Percentiles rank a stretch among this genome's conserved stretches.
These are phyloP conservation scores for Babesia bovis DNA, from an alignment of 169 alveolate species.

Conservation along the genomic window DNA sequence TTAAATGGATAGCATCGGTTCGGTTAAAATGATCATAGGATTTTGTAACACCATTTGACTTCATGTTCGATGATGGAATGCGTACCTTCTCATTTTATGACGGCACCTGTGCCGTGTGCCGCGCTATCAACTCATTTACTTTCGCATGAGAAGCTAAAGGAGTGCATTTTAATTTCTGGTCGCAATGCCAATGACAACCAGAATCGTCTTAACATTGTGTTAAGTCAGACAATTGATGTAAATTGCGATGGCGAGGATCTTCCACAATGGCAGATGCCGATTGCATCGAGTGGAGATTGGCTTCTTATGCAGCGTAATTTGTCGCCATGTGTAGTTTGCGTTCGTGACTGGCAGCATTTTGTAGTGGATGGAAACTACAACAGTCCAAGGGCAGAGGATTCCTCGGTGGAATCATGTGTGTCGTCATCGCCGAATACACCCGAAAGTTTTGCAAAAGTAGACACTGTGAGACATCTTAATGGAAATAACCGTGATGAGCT, in stretches of 20 bases:
- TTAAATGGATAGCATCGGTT: no score
- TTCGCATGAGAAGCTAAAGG: conserved; percentile 14
- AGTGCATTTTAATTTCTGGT: conserved; percentile 20
- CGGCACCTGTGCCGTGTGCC: conserved; percentile 60
- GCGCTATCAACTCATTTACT: conserved; percentile 21
- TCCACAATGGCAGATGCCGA: conserved; percentile 4
- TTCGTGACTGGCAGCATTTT: conserved; percentile 58
- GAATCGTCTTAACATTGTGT: conserved; percentile 30
- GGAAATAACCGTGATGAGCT: neutral
- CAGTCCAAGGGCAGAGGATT: conserved; percentile 7
- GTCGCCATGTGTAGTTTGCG: conserved; percentile 53
- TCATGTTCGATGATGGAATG: conserved; percentile 45
- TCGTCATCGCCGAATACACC: neutral
- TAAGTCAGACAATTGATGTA: neutral
- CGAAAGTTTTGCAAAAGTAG: neutral
- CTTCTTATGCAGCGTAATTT: conserved; percentile 9
- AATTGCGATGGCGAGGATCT: neutral
- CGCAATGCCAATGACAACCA: conserved; percentile 8
- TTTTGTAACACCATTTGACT: no score
- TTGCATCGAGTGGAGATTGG: conserved; percentile 27
- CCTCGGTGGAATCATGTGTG: neutral
- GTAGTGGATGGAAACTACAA: conserved; percentile 25
- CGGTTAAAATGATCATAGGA: no score
- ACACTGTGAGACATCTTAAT: neutral
- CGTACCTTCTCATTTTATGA: conserved; percentile 20